These are phyloP conservation scores for Cystobasidiaceae sp. DNA, from an alignment of 1,284 basidiomycete species.

Conservation along the genomic window DNA sequence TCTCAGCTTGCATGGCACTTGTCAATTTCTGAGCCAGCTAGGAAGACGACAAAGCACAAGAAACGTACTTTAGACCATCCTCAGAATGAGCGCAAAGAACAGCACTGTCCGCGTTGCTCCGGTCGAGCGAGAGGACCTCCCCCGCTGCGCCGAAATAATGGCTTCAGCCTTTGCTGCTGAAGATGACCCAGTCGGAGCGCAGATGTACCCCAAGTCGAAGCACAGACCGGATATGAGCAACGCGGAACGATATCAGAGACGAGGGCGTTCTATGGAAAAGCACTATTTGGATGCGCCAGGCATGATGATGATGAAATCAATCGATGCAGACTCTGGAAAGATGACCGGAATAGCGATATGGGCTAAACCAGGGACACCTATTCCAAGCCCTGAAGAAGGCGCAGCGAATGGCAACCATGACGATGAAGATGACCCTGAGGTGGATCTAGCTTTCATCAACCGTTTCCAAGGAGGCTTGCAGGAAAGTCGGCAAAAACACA, in stretches of 20 bases:
- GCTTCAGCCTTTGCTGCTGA: not conserved
- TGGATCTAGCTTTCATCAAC: slow-evolving; percentile 3
- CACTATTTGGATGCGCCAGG: not conserved
- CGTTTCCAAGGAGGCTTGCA: not conserved
- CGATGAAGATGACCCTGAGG: not conserved
- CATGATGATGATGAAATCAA: slow-evolving; percentile 14
- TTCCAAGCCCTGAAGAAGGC: not conserved
- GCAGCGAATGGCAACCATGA: slow-evolving; percentile 2
- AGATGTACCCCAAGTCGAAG: too few relatives aligned
- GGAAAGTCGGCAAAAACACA: not conserved
- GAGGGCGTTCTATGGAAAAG: not conserved
- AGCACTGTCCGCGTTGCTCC: not conserved
- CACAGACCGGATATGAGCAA: not conserved
- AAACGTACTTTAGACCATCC: too few relatives aligned
- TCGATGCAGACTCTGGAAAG: not conserved
- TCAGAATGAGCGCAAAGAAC: not conserved
- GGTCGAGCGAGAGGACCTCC: slow-evolving; percentile 1
- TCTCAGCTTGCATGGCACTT: too few relatives aligned
- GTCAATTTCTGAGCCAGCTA: too few relatives aligned
- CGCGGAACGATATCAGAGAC: not conserved
- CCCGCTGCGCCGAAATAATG: slow-evolving; percentile 6
- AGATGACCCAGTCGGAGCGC: not conserved
- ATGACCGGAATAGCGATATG: slow-evolving; percentile 18
- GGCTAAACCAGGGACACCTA: slow-evolving; percentile 11
- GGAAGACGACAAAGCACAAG: too few relatives aligned